Base-by-base conservation (phyloP, 139 green algal genomes). In the Limnomonas spitsbergensis region DNA sequence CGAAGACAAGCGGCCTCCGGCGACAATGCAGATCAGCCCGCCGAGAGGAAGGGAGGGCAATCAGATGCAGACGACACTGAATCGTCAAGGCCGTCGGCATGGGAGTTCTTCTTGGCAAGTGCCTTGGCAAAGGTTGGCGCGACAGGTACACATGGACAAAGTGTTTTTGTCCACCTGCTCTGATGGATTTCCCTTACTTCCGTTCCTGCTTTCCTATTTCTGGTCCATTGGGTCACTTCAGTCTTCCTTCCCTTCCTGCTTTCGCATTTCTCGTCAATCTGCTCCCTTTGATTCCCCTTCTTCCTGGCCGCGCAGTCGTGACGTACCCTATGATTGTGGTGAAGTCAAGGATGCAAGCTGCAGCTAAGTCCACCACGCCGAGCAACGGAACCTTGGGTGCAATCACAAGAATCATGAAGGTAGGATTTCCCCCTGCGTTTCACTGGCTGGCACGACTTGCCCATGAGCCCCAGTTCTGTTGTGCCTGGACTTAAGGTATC, bases 281-380 rank as follows among this genome's bases (percentile, higher is more conserved):
- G n/a, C n/a, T n/a, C n/a, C n/a, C n/a, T n/a, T n/a, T n/a, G n/a
- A n/a, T n/a, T n/a, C n/a, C n/a, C n/a, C n/a, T n/a, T n/a, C n/a
- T n/a, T n/a, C n/a, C n/a, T n/a, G n/a, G n/a, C n/a, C n/a, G n/a
- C 40, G 68, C 95, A 2, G 38, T 98, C 14, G 72, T 91, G 7
- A 98, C 95, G 0, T 98, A 98, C 86, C 94, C 94, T 1, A 81
- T 98, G 80, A 89, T 97, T 37, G 90, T 97, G 40, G 87, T 98
- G 69, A 98, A 98, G 89, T 87, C 85, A 31, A 82, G 93, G 2
- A 86, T 97, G 86, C 90, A 94, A 73, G 84, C 56, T 14, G 27
- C 56, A 34, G 29, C 7, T 36, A 70, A 70, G 24, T 38, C n/a
- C 29, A 70, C 4, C 29, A 7, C 56, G 29, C 56, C 9, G 4